These are phyloP conservation scores for Selaginella tamariscina DNA, from an alignment of 75 land plant genomes.

Conservation along the genomic window DNA sequence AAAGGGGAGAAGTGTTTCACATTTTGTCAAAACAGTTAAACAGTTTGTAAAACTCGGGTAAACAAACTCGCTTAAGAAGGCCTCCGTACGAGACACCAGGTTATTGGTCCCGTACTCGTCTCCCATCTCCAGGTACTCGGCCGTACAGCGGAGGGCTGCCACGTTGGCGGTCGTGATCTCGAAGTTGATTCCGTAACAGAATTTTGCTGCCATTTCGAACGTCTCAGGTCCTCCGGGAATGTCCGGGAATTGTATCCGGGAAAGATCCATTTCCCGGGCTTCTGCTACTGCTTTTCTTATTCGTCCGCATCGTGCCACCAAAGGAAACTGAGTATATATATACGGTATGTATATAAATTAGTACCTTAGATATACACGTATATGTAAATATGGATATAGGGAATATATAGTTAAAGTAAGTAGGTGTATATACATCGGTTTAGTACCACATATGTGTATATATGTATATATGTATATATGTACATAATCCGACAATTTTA, in stretches of 20 bases:
- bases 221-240: conserved; percentile 12
- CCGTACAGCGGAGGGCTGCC: neutral
- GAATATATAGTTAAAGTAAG: neutral
- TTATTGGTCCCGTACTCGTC: conserved; percentile 41
- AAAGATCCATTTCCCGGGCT: neutral
- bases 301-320: conserved; percentile 4
- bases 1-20: conserved; percentile 49
- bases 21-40: conserved; percentile 47
- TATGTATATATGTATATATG: neutral
- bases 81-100: conserved; percentile 49
- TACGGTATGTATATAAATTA: too few relatives aligned
- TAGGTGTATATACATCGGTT: neutral
- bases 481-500: too few relatives aligned
- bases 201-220: conserved; percentile 1
- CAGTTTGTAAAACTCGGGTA: conserved; percentile 43
- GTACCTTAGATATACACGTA: neutral
- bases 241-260: conserved; percentile 1
- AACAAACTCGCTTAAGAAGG: conserved; percentile 56
- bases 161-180: conserved; percentile 7
- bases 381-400: neutral
- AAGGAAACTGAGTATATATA: too few relatives aligned
- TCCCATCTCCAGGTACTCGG: neutral
- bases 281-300: neutral
- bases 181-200: conserved; percentile 2
- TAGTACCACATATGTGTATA: too few relatives aligned